A percentile compares a stretch with the other conserved stretches of the same genome.
Conservation (phyloP, 2,329 filamentous ascomycete species). For the Cladosporium sp. region DNA sequence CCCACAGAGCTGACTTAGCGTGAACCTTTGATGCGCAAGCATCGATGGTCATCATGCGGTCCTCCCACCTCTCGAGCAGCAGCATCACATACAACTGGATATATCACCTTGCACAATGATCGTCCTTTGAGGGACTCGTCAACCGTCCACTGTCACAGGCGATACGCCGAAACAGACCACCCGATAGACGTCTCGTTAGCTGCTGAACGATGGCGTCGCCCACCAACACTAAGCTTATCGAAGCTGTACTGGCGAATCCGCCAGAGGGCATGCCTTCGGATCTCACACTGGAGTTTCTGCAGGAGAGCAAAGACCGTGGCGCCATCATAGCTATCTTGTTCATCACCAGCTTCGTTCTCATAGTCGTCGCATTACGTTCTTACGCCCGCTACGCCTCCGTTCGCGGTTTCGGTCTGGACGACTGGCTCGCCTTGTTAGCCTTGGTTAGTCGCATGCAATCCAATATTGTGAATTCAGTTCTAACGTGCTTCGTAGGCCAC, state of each 20-base stretch:
- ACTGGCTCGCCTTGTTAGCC: constrained; percentile 32
- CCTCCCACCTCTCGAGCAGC: not conserved
- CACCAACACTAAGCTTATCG: constrained; percentile 10
- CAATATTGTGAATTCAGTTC: too few relatives aligned
- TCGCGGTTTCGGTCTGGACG: constrained; percentile 38
- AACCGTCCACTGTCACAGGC: too few relatives aligned
- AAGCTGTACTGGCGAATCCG: not conserved
- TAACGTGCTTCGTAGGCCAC: constrained; percentile 19
- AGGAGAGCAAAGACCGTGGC: constrained; percentile 35
- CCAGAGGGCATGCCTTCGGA: constrained; percentile 33
- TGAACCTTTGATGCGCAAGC: not conserved
- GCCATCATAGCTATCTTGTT: constrained; percentile 40
- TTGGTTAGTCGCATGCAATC: constrained; percentile 1
- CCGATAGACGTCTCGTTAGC: not conserved
- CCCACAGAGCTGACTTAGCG: not conserved
- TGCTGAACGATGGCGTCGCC: constrained; percentile 11
- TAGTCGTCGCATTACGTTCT: constrained; percentile 35
- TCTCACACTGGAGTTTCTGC: constrained; percentile 34
- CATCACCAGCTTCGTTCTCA: constrained; percentile 33
- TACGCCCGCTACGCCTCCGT: constrained; percentile 36
- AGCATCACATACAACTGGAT: not conserved
- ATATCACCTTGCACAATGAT: not conserved
- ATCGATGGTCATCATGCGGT: not conserved
- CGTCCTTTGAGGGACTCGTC: not conserved
- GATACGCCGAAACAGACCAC: not conserved